These are phyloP conservation scores for Lecanicillium sp. DNA, from an alignment of 2,329 filamentous ascomycete species.

Conservation along the genomic window DNA sequence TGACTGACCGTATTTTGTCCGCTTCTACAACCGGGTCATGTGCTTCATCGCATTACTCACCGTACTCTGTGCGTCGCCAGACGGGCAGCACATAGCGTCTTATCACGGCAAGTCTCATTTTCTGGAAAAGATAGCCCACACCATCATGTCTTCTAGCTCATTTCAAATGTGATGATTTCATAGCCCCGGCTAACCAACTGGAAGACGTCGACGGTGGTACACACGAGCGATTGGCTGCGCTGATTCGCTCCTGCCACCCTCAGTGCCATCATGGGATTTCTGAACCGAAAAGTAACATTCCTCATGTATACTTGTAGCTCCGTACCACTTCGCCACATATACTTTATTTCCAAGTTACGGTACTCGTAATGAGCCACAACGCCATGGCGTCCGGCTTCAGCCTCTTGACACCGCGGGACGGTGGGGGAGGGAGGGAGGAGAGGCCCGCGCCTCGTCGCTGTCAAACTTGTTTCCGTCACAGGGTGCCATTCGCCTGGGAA, in stretches of 20 bases:
- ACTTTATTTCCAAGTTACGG: neutral
- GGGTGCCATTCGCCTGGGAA: neutral
- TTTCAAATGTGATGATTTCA: neutral
- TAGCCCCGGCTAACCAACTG: too few relatives aligned
- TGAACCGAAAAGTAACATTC: too few relatives aligned
- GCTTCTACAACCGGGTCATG: neutral
- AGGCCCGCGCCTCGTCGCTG: neutral
- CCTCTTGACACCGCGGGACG: neutral
- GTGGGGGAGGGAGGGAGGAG: conserved; percentile 1
- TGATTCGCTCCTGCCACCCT: too few relatives aligned
- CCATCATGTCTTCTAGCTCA: neutral
- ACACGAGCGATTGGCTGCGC: too few relatives aligned
- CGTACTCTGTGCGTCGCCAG: too few relatives aligned
- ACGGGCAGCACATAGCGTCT: neutral
- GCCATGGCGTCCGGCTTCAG: neutral
- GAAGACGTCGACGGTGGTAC: too few relatives aligned
- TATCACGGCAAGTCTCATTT: neutral
- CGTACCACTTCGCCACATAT: neutral
- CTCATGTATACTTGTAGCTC: too few relatives aligned
- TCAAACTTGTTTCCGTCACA: neutral
- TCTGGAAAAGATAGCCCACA: neutral
- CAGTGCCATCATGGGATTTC: too few relatives aligned
- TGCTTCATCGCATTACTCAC: neutral
- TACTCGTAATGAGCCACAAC: conserved; percentile 8
- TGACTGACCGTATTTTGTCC: too few relatives aligned